Evolutionary conservation across 805 yeast species (phyloP), one percentile per base, ranked within the genome.

Genomic region (Pichia membranifaciens): DNA sequence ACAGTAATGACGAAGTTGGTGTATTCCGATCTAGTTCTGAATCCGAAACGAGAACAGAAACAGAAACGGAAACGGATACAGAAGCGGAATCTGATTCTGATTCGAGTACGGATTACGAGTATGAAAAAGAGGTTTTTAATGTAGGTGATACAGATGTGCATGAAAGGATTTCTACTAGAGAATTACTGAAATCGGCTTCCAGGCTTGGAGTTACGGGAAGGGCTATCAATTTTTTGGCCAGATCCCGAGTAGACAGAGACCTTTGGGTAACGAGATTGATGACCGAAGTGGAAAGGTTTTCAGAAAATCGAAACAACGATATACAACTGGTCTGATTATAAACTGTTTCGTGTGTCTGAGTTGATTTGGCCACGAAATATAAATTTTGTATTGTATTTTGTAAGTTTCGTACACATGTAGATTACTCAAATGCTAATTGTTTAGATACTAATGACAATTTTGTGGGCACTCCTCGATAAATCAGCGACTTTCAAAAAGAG

Each of bases 161-260:
- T 8, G 16, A 20, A 9, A 35, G 39, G 16, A 20, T 31, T 33
- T 49, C 45, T 1, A 38, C 53, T 34, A 49, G 52, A 4, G 73
- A 75, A 0, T 49, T 73, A 23, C 45, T 75, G 5, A 74, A 63
- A 41, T 62, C 76, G 58, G 75, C 75, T 4, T 69, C 74, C 16
- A 72, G 77, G 45, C 63, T 84, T 34, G 91, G 90, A 5, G 75
- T 78, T 2, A 74, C 82, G 1, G 93, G 96, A 1, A 72, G 72
- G 44, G 73, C 81, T 39, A 70, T 84, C 68, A 82, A 84, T 3
- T 89, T 90, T 59, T 73, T 88, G 77, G 82, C 96, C 9, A 65
- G 89, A 41, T 86, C 96, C 1, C 68, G 91, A 35, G 84, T 84
- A 51, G 96, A 88, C 55, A 70, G 90, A 45, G 96, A 91, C 58